Percentiles rank a stretch among this genome's conserved stretches.
Conservation (phyloP, 108 stramenopile genomes). For the Fistulifera pelliculosa region DNA sequence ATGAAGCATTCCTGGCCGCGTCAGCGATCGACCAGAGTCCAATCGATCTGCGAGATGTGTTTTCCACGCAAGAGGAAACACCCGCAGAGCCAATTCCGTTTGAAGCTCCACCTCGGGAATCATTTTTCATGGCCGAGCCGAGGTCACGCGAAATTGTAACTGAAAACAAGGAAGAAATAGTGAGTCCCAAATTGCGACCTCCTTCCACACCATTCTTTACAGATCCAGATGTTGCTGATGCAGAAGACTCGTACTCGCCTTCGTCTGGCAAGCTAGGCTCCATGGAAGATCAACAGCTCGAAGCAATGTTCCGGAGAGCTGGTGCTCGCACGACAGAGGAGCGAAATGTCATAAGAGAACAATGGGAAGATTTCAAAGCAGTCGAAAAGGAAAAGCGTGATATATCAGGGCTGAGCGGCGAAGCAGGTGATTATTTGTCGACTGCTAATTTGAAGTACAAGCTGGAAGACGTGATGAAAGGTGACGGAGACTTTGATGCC, state of each 20-base stretch:
- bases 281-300: slow-evolving; percentile 60
- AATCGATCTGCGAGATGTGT: slow-evolving; percentile 30
- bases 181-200: slow-evolving; percentile 10
- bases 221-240: background rate
- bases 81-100: no score
- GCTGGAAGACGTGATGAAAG: slow-evolving; percentile 10
- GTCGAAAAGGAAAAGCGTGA: slow-evolving; percentile 33
- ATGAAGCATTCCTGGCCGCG: slow-evolving; percentile 6
- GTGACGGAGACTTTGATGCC: slow-evolving; percentile 44
- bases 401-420: slow-evolving; percentile 22
- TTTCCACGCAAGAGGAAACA: slow-evolving; percentile 4
- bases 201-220: slow-evolving; percentile 51
- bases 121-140: background rate
- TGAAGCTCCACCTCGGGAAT: no score
- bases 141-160: background rate
- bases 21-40: slow-evolving; percentile 13
- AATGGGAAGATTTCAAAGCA: slow-evolving; percentile 48
- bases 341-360: slow-evolving; percentile 42
- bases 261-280: slow-evolving; percentile 32
- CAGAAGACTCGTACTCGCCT: slow-evolving; percentile 4
- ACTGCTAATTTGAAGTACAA: slow-evolving; percentile 19
- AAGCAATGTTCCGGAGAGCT: slow-evolving; percentile 33
- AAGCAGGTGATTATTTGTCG: slow-evolving; percentile 10
- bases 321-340: slow-evolving; percentile 51
- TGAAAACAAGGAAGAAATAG: slow-evolving; percentile 4